These are phyloP conservation scores for Laburnicola sp. DNA, from an alignment of 2,329 filamentous ascomycete genomes.

Conservation along the genomic window DNA sequence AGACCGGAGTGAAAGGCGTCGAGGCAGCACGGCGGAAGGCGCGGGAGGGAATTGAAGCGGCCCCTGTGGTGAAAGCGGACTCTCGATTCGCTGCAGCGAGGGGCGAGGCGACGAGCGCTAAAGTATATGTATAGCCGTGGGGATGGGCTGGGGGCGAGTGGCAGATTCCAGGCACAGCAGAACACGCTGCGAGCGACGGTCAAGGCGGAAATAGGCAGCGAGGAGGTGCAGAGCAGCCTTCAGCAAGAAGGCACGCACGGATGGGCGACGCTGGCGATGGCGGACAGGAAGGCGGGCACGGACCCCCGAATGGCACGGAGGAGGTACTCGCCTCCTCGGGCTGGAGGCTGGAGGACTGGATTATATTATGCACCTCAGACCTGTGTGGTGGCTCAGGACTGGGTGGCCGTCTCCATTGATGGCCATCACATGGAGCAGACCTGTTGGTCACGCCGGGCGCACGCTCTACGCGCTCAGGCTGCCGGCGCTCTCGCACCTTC, in stretches of 20 bases:
- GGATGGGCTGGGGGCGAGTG: background rate
- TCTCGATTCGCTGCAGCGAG: slow-evolving; percentile 5
- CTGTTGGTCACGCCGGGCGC: too few species aligned
- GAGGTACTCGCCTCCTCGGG: background rate
- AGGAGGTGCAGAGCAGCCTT: background rate
- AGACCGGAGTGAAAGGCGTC: background rate
- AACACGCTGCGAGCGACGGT: background rate
- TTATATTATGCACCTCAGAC: too few species aligned
- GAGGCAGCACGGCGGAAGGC: slow-evolving; percentile 6
- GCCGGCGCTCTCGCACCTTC: background rate
- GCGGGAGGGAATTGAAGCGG: slow-evolving; percentile 16
- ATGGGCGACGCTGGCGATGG: slow-evolving; percentile 1
- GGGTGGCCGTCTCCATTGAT: too few species aligned
- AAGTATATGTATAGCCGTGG: slow-evolving; percentile 19
- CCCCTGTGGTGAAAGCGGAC: slow-evolving; percentile 26
- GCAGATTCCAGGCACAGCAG: background rate
- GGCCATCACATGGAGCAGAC: too few species aligned
- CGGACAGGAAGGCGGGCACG: slow-evolving; percentile 2
- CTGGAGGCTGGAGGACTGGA: too few species aligned
- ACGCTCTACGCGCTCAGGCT: too few species aligned
- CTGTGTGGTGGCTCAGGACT: too few species aligned
- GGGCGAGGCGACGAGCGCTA: slow-evolving; percentile 9
- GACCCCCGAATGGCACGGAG: slow-evolving; percentile 1
- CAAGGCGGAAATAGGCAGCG: slow-evolving; percentile 2
- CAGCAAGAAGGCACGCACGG: slow-evolving; percentile 2